Evolutionary conservation across 2,329 filamentous ascomycete genomes (phyloP), one percentile per base, ranked within the genome.

Genomic region (Thelonectria rubi): DNA sequence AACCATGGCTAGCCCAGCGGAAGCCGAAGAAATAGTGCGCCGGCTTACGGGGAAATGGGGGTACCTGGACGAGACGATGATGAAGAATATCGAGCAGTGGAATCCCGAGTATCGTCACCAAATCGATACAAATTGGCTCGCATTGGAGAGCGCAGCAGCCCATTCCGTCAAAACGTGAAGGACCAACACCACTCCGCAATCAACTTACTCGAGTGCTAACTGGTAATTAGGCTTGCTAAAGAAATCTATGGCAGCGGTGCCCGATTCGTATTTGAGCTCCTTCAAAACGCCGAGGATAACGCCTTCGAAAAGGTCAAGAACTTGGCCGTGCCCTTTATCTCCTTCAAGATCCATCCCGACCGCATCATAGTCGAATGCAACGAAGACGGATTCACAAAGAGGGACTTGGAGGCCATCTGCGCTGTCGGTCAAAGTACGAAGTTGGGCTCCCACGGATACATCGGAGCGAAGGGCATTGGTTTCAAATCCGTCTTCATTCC

Each of bases 241-340:
- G 55, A 67, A 10, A 66, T 67, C 2, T 66, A 66, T 20, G 66
- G 66, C 2, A 65, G 58, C n/a, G 63, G 65, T 0, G 63, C 66
- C 2, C 42, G 65, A 32, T 67, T 67, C 6, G 59, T 66, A 1
- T 69, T 69, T 40, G 66, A 69, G 37, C 66, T 69, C 52, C 63
- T 69, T 50, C 66, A 66, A 24, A 66, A 68, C 20, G 61, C 59
- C 10, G 64, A 69, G 5, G 66, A 68, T 26, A 66, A 65, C 42
- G 2, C 5, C 0, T 69, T 68, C n/a, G 12, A 9, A 0, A 63
- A 37, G 15, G 59, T 64, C 0, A 3, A 12, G 9, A 11, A 50
- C 47, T 0, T 24, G 24, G 32, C 2, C 0, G 9, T 17, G 0
- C 61, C 57, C 1, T 69, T 58, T 5, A 62, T 68, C 6, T 58